Conservation (phyloP, 2,329 filamentous ascomycete species). For the Fusarium dimerum region DNA sequence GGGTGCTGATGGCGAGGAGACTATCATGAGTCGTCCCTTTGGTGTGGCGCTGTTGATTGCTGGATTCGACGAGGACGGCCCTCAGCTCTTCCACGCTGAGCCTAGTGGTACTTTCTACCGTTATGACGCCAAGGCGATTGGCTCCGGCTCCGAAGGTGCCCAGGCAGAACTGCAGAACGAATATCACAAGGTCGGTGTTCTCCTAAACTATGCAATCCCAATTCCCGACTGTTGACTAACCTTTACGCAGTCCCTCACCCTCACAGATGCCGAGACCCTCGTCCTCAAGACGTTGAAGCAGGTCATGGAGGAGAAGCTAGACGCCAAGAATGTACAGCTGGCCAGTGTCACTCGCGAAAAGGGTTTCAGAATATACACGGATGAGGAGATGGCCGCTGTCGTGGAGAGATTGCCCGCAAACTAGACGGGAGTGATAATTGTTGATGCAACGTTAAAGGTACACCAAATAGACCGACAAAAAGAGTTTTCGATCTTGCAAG, state of each 20-base stretch:
- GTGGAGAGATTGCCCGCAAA: conserved; percentile 79
- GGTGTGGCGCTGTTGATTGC: conserved; percentile 96
- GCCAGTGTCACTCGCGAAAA: conserved; percentile 97
- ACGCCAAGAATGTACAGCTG: conserved; percentile 97
- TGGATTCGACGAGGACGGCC: conserved; percentile 95
- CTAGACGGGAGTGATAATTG: conserved; percentile 36
- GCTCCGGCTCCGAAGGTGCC: conserved; percentile 93
- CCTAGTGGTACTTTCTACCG: conserved; percentile 98
- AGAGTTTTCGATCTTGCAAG: conserved; percentile 6
- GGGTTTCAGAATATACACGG: conserved; percentile 97
- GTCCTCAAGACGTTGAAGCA: conserved; percentile 98
- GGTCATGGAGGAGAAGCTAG: conserved; percentile 99
- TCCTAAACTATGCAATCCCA: neutral
- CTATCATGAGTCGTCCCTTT: conserved; percentile 97
- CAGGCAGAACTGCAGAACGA: conserved; percentile 98
- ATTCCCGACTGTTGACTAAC: conserved; percentile 3
- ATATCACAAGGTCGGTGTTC: conserved; percentile 76
- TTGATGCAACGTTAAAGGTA: conserved; percentile 16
- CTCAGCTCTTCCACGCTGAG: conserved; percentile 96
- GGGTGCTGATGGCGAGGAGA: conserved; percentile 96
- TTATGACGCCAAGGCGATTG: conserved; percentile 98
- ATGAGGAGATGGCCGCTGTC: conserved; percentile 94
- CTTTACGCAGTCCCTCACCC: conserved; percentile 70
- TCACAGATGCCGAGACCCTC: conserved; percentile 89
- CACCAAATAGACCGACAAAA: conserved; percentile 24